Conservation (phyloP, 805 yeast species). For the Jamesozyma rosinii region DNA sequence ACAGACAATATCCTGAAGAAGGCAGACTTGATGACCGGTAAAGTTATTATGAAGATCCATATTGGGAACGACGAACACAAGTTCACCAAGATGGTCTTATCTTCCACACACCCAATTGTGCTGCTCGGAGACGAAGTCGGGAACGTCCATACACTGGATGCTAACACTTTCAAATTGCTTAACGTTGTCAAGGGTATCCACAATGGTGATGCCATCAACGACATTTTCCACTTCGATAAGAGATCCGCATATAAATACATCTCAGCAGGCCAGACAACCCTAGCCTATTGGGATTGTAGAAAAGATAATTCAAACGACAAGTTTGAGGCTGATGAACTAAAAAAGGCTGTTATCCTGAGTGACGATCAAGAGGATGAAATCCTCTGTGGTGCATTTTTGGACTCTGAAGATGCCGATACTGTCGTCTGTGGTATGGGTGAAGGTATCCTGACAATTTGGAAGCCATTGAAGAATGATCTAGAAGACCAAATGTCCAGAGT, state of each 20-base stretch:
- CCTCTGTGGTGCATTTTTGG: constrained; percentile 62
- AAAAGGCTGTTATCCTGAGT: constrained; percentile 45
- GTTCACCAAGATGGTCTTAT: constrained; percentile 30
- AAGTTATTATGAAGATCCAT: constrained; percentile 48
- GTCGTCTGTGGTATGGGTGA: constrained; percentile 83
- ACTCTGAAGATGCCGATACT: constrained; percentile 51
- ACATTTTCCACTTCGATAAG: constrained; percentile 57
- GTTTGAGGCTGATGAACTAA: constrained; percentile 27
- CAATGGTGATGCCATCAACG: constrained; percentile 65
- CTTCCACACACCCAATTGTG: constrained; percentile 35
- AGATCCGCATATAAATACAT: constrained; percentile 67
- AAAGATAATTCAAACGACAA: constrained; percentile 32
- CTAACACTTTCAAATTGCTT: constrained; percentile 41
- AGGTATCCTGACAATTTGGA: constrained; percentile 85
- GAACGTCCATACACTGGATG: constrained; percentile 51
- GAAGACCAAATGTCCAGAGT: constrained; percentile 75
- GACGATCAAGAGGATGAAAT: constrained; percentile 94
- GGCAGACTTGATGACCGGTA: constrained; percentile 64
- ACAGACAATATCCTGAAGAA: constrained; percentile 71
- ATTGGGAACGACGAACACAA: constrained; percentile 11
- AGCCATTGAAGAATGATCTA: constrained; percentile 54
- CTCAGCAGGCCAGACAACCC: constrained; percentile 72
- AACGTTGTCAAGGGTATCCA: constrained; percentile 49
- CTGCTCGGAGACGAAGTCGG: constrained; percentile 65
- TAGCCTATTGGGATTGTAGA: constrained; percentile 70